phyloP scores from a whole-genome alignment of 2,329 filamentous ascomycete species.

The Cytospora piceae region DNA sequence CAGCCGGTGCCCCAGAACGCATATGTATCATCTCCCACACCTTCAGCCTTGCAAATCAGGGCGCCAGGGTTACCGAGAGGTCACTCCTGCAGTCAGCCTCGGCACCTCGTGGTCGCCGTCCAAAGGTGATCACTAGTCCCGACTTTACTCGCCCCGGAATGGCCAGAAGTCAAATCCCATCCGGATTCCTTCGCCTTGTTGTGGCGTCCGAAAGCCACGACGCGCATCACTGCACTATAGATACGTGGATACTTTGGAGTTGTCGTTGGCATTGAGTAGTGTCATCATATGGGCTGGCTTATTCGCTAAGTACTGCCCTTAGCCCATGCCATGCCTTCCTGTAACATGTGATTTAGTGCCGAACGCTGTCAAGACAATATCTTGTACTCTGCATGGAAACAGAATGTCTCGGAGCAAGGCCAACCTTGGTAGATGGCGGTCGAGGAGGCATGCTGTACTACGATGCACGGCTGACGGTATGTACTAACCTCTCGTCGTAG shows the following conservation, averaged over 20 bases:
- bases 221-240: background rate
- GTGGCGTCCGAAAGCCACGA: background rate
- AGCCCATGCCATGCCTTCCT: background rate
- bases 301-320: background rate
- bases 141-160: background rate
- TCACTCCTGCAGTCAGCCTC: slow-evolving; percentile 14
- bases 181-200: background rate
- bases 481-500: slow-evolving; percentile 14
- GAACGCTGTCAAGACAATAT: background rate
- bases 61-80: background rate
- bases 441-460: slow-evolving; percentile 16
- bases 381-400: slow-evolving; percentile 5
- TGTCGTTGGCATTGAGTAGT: background rate
- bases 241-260: background rate
- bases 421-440: background rate
- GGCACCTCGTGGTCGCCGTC: slow-evolving; percentile 4
- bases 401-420: background rate
- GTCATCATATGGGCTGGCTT: background rate
- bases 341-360: background rate
- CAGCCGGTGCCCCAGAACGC: background rate
- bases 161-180: background rate
- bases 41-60: slow-evolving; percentile 6
- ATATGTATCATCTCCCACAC: background rate
- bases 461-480: slow-evolving; percentile 4
- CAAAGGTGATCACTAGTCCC: background rate